Percentiles rank a stretch among this genome's conserved stretches.
Conservation (phyloP, 495 filamentous ascomycete species). For the Monascus purpureus region DNA sequence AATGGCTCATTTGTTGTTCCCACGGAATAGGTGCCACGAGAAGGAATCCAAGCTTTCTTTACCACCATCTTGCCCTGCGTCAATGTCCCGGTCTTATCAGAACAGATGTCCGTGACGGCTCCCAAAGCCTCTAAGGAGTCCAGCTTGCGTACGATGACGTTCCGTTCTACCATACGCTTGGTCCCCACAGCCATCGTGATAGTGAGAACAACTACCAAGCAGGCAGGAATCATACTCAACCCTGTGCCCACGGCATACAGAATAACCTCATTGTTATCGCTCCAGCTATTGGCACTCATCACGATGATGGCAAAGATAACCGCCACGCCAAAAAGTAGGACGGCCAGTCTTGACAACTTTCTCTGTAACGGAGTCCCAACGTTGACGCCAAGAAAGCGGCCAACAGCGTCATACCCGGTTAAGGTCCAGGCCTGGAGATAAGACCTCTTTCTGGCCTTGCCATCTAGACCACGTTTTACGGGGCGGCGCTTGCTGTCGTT, state of each 20-base stretch:
- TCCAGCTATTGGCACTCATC: conserved; percentile 38
- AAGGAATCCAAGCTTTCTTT: conserved; percentile 56
- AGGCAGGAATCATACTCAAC: conserved; percentile 45
- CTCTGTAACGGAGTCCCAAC: conserved; percentile 46
- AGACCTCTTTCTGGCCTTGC: conserved; percentile 34
- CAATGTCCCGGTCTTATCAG: conserved; percentile 46
- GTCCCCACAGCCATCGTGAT: conserved; percentile 51
- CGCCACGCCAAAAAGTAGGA: conserved; percentile 44
- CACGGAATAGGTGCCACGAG: conserved; percentile 38
- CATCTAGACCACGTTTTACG: conserved; percentile 34
- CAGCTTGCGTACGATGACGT: conserved; percentile 44
- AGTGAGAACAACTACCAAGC: conserved; percentile 48
- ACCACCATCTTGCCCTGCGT: conserved; percentile 56
- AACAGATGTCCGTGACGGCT: conserved; percentile 43
- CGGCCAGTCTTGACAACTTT: conserved; percentile 47
- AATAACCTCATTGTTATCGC: conserved; percentile 36
- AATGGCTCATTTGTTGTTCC: conserved; percentile 30
- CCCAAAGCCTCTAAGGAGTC: conserved; percentile 44
- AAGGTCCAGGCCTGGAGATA: conserved; percentile 47
- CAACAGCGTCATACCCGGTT: conserved; percentile 42
- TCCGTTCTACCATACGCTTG: conserved; percentile 44
- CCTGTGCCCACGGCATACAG: conserved; percentile 50
- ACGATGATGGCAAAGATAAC: conserved; percentile 46
- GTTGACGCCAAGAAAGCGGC: conserved; percentile 49
- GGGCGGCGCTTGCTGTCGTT: conserved; percentile 18